A percentile compares a stretch with the other conserved stretches of the same genome.
phyloP scores from a whole-genome alignment of 495 filamentous ascomycete genomes.

The Talaromyces ruber region DNA sequence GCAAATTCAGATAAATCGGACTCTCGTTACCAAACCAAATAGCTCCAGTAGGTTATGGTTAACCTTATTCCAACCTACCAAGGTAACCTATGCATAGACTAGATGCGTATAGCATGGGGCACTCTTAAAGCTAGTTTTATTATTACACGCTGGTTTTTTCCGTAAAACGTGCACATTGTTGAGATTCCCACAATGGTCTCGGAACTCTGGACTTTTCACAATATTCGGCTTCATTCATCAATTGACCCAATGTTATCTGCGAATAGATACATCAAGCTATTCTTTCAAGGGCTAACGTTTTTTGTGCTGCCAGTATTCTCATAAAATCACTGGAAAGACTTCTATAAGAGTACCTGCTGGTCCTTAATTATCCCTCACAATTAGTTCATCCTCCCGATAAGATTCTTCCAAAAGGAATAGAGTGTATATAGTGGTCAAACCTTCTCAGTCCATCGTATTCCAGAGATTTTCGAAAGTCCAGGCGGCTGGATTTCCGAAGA shows the following conservation, averaged over 20 bases:
- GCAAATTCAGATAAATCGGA: not conserved
- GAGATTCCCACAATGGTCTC: slow-evolving; percentile 11
- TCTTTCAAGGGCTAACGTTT: not conserved
- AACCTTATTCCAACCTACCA: too few relatives aligned
- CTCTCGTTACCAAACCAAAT: not conserved
- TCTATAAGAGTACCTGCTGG: not conserved
- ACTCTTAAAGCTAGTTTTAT: too few relatives aligned
- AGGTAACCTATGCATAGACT: too few relatives aligned
- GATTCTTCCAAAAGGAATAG: not conserved
- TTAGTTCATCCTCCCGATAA: not conserved
- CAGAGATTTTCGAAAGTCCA: slow-evolving; percentile 17
- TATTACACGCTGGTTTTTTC: too few relatives aligned
- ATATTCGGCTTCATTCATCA: slow-evolving; percentile 30
- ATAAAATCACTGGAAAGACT: not conserved
- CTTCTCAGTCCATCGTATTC: not conserved
- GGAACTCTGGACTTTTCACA: slow-evolving; percentile 36
- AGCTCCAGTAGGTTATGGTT: too few relatives aligned
- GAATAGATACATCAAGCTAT: not conserved
- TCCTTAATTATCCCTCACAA: not conserved
- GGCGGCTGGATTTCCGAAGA: slow-evolving; percentile 17
- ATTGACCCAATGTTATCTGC: slow-evolving; percentile 13
- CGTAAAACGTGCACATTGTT: too few relatives aligned
- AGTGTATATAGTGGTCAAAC: not conserved
- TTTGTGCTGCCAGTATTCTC: not conserved
- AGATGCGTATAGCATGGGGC: too few relatives aligned